These are phyloP conservation scores for Acrasis kona DNA, from an alignment of 78 protist species.

Conservation along the genomic window DNA sequence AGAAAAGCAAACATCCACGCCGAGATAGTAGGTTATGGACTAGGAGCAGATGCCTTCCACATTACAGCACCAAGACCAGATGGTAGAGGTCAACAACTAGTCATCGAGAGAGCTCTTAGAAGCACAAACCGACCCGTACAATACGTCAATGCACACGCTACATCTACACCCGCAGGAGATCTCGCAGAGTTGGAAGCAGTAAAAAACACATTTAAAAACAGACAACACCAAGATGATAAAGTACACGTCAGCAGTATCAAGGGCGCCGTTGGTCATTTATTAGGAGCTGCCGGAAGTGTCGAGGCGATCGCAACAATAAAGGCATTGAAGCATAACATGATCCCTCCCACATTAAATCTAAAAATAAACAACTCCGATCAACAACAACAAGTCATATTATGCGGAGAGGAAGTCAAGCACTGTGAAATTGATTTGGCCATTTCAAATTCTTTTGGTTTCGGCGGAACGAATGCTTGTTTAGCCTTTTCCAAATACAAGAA, in stretches of 20 bases:
- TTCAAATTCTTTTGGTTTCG: slow-evolving; percentile 61
- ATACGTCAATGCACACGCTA: slow-evolving; percentile 92
- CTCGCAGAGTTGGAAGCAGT: slow-evolving; percentile 58
- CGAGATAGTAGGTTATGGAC: slow-evolving; percentile 57
- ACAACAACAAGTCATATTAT: neutral
- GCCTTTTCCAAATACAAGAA: slow-evolving; percentile 3
- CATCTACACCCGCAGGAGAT: slow-evolving; percentile 90
- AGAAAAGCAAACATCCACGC: slow-evolving; percentile 63
- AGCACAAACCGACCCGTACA: slow-evolving; percentile 8
- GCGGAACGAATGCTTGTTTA: slow-evolving; percentile 49
- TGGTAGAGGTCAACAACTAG: slow-evolving; percentile 60
- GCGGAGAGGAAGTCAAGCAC: neutral
- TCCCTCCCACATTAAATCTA: slow-evolving; percentile 5
- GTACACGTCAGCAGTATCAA: slow-evolving; percentile 3
- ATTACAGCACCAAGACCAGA: slow-evolving; percentile 62
- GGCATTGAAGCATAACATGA: neutral
- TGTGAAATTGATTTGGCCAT: slow-evolving; percentile 15
- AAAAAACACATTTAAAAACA: neutral
- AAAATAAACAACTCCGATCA: neutral
- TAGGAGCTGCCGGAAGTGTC: slow-evolving; percentile 96
- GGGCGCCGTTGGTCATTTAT: slow-evolving; percentile 89
- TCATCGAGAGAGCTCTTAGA: slow-evolving; percentile 58
- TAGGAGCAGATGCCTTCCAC: slow-evolving; percentile 74
- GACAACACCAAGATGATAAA: neutral
- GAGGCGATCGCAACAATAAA: slow-evolving; percentile 73